These are phyloP conservation scores for Phytopythium oedochilum DNA, from an alignment of 352 stramenopile genomes.

Conservation along the genomic window DNA sequence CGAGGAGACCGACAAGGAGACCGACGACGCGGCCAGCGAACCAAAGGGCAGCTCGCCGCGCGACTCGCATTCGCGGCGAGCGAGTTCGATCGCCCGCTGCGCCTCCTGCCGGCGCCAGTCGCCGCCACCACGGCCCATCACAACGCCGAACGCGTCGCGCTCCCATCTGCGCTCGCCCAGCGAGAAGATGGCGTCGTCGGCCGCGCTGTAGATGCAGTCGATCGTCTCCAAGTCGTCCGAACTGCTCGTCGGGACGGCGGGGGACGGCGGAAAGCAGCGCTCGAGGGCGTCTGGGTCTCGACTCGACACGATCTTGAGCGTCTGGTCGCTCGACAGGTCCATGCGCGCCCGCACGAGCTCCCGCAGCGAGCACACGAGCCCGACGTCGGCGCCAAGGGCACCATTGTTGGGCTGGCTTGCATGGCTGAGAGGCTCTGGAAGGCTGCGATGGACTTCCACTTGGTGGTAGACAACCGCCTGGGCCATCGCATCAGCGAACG, in stretches of 20 bases:
- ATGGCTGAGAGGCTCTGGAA: not conserved
- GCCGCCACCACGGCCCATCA: not conserved
- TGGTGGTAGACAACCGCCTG: constrained; percentile 18
- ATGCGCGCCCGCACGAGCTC: constrained; percentile 19
- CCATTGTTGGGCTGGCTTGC: not conserved
- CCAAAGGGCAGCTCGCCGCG: not conserved
- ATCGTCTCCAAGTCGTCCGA: not conserved
- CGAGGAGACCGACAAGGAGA: not conserved
- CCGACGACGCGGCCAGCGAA: not conserved
- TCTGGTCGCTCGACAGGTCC: constrained; percentile 17
- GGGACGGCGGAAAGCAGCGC: constrained; percentile 3
- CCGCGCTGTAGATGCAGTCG: not conserved
- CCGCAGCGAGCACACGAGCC: constrained; percentile 6
- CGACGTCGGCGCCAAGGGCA: not conserved
- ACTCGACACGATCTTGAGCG: constrained; percentile 32
- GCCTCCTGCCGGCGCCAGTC: not conserved
- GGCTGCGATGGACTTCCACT: constrained; percentile 1
- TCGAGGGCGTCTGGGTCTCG: constrained; percentile 12
- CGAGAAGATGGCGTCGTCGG: not conserved
- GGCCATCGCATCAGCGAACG: not conserved
- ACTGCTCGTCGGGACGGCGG: no score
- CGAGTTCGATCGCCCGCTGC: not conserved
- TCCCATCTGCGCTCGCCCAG: not conserved
- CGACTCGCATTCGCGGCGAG: not conserved
- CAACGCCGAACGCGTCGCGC: not conserved